A percentile compares a stretch with the other conserved stretches of the same genome.
phyloP scores from a whole-genome alignment of 2,329 filamentous ascomycete species.

The Trichoderma afroharzianum region DNA sequence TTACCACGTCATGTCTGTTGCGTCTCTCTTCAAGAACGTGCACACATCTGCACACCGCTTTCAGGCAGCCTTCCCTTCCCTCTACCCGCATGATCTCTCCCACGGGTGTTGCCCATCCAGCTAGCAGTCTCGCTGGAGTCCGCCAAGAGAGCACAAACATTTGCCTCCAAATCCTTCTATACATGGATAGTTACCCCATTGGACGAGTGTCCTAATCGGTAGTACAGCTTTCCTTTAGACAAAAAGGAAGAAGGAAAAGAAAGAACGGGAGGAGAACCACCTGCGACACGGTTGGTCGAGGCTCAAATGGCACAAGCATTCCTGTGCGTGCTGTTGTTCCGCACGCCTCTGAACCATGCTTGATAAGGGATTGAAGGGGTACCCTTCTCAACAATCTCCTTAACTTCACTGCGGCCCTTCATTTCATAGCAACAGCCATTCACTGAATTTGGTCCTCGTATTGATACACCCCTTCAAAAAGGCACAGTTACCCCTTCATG shows the following conservation, averaged over 20 bases:
- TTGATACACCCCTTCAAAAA: neutral
- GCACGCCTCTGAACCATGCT: neutral
- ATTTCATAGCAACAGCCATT: neutral
- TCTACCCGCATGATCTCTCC: neutral
- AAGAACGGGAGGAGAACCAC: neutral
- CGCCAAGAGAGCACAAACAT: neutral
- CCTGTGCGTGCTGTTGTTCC: slow-evolving; percentile 6
- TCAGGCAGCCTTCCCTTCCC: neutral
- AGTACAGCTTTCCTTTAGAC: neutral
- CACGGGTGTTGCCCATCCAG: neutral
- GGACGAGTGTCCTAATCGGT: slow-evolving; percentile 5
- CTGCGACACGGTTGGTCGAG: slow-evolving; percentile 2
- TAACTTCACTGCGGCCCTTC: neutral
- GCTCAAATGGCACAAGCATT: slow-evolving; percentile 16
- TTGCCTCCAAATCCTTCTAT: neutral
- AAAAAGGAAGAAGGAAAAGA: neutral
- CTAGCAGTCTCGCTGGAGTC: neutral
- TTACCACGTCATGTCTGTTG: neutral
- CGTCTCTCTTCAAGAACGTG: neutral
- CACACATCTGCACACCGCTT: neutral
- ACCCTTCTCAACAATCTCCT: neutral
- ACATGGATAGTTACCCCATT: neutral
- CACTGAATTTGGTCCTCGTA: neutral
- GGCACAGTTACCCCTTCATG: neutral
- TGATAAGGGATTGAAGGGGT: slow-evolving; percentile 9